Percentiles rank a stretch among this genome's conserved stretches.
phyloP scores from a whole-genome alignment of 495 filamentous ascomycete species.

The Rhypophila decipiens region DNA sequence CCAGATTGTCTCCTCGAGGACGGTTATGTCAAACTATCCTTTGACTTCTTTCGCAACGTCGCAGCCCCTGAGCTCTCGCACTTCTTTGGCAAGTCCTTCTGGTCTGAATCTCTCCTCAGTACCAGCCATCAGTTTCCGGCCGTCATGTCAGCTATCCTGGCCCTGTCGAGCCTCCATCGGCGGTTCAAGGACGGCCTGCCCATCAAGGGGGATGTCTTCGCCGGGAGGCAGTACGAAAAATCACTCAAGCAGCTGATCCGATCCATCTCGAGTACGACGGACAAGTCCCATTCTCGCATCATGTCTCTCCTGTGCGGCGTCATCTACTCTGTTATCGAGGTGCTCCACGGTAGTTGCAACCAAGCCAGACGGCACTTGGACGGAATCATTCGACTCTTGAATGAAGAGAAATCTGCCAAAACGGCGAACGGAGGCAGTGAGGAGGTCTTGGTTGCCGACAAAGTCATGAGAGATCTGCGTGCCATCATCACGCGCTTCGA shows the following conservation, averaged over 20 bases:
- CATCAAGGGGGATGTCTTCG: neutral
- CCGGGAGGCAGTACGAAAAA: neutral
- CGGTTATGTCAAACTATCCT: neutral
- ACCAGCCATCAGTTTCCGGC: neutral
- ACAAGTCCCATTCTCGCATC: neutral
- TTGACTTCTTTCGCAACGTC: neutral
- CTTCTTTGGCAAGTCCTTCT: neutral
- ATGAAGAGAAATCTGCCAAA: neutral
- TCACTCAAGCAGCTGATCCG: neutral
- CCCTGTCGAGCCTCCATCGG: neutral
- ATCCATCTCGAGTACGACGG: neutral
- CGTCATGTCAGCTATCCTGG: neutral
- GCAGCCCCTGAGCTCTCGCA: neutral
- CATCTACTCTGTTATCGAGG: neutral
- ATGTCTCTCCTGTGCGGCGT: neutral
- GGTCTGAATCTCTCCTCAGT: neutral
- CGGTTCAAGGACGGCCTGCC: neutral
- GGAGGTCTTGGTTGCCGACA: neutral
- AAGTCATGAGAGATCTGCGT: neutral
- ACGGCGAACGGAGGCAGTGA: neutral
- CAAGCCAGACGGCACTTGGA: neutral
- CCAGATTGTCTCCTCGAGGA: no score
- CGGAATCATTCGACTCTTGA: neutral
- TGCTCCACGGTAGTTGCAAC: neutral
- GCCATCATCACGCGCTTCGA: neutral